Percentiles rank a stretch among this genome's conserved stretches.
phyloP scores from a whole-genome alignment of 2,329 filamentous ascomycete genomes.

The Moelleriella libera region DNA sequence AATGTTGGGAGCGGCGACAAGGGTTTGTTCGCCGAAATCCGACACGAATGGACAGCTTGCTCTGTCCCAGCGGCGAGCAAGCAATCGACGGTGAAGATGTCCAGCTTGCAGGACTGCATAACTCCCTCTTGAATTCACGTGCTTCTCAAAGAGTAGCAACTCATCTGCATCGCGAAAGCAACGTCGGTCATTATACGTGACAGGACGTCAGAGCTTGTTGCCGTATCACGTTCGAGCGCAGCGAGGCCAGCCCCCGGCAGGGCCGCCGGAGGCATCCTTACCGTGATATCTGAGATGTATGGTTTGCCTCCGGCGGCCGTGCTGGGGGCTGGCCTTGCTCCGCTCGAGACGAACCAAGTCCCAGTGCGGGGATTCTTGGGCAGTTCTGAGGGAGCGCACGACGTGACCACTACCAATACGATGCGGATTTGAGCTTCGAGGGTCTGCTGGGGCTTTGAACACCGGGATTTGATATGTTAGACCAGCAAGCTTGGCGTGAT shows the following conservation, averaged over 20 bases:
- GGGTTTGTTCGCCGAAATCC: slow-evolving; percentile 24
- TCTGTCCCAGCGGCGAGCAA: slow-evolving; percentile 45
- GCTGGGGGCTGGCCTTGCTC: neutral
- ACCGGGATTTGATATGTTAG: too few relatives aligned
- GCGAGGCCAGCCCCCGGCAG: slow-evolving; percentile 14
- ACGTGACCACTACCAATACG: neutral
- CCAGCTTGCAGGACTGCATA: slow-evolving; percentile 30
- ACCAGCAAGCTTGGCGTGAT: too few relatives aligned
- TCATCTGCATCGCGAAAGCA: too few relatives aligned
- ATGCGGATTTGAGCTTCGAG: neutral
- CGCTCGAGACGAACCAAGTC: slow-evolving; percentile 25
- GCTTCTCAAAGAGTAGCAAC: too few relatives aligned
- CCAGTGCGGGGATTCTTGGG: slow-evolving; percentile 33
- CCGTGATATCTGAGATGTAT: too few relatives aligned
- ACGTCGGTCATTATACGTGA: too few relatives aligned
- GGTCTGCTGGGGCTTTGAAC: too few relatives aligned
- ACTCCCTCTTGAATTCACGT: too few relatives aligned
- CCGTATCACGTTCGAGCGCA: too few relatives aligned
- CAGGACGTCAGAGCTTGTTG: too few relatives aligned
- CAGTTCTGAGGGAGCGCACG: slow-evolving; percentile 17
- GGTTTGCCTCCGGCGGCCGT: too few relatives aligned
- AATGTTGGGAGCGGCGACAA: slow-evolving; percentile 4
- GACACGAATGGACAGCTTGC: slow-evolving; percentile 38
- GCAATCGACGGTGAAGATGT: slow-evolving; percentile 33
- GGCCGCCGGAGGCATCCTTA: slow-evolving; percentile 14